Evolutionary conservation across 305 asterid species (phyloP).

Genomic region (Fraxinus greggii): DNA sequence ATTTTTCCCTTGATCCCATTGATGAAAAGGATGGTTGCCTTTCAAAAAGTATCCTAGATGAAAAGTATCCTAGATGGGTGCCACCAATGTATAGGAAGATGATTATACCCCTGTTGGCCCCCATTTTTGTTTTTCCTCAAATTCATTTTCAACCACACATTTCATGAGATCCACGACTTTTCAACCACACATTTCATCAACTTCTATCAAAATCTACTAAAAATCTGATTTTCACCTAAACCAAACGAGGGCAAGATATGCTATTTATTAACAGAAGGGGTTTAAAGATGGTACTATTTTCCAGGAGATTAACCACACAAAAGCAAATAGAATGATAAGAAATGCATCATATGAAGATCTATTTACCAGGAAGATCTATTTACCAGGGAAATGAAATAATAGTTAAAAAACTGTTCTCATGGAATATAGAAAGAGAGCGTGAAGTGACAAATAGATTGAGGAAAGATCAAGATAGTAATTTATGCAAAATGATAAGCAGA

Average conservation of each 20-base stretch:
- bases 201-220: neutral
- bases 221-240: neutral
- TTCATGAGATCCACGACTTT: no score
- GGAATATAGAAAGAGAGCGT: neutral
- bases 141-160: no score
- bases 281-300: neutral
- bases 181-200: no score
- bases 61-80: neutral
- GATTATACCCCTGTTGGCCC: neutral
- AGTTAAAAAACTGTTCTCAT: neutral
- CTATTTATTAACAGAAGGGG: neutral
- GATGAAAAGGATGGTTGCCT: neutral
- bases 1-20: neutral
- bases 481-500: neutral
- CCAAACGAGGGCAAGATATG: neutral
- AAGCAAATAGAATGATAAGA: neutral
- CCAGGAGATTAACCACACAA: neutral
- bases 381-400: constrained; percentile 1
- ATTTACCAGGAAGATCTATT: neutral
- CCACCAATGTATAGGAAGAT: neutral
- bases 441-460: neutral
- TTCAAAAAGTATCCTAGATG: neutral
- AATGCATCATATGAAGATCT: neutral
- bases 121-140: neutral
- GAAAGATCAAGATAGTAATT: neutral